Base-by-base conservation (phyloP, 2,329 filamentous ascomycete species). In the Chaetomiaceae sp. region DNA sequence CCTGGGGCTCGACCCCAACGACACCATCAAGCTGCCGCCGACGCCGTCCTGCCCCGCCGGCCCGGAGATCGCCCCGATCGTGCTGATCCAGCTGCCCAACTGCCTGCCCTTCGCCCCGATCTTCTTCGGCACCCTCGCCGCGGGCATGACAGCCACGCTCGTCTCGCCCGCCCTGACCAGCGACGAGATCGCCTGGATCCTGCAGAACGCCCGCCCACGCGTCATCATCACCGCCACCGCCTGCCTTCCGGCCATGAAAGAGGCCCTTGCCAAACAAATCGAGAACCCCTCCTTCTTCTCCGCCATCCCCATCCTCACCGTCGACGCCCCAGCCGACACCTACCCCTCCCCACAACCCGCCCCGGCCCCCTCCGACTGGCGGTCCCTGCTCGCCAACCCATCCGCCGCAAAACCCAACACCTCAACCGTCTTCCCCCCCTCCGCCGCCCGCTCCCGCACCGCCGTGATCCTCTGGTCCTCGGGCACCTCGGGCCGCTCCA, bases 401-500 rank as follows among this genome's bases (percentile, higher is more conserved):
- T 77, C 5, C 80, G 10, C 14, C 5, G n/a, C 79, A 55, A 84
- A 30, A 13, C 13, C 40, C 75, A 16, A 71, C 25, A 67, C 60
- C 16, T 69, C 66, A 0, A 64, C 66, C 1, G 67, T 71, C 10
- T 73, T 78, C 54, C 63, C 71, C 25, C 68, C 69, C 11, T 73
- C 75, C 2, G 69, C 78, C 30, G 75, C 77, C 2, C 69, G 85
- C 45, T 84, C 85, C 60, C 88, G 88, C 64, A 85, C 80, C 2
- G 72, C 71, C 36, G 61, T 74, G 1, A 71, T 74, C 43, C 66
- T 74, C 47, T 74, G 72, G 72, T 74, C 71, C 0, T 82, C 78
- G 0, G 79, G 86, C 11, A 88, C 84, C 0, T 90, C 87, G 0
- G 87, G 87, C 1, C 74, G 85, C 0, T 86, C 87, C 11, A 90